phyloP scores from a whole-genome alignment of 2,329 filamentous ascomycete species.

The Neonectria coccinea region DNA sequence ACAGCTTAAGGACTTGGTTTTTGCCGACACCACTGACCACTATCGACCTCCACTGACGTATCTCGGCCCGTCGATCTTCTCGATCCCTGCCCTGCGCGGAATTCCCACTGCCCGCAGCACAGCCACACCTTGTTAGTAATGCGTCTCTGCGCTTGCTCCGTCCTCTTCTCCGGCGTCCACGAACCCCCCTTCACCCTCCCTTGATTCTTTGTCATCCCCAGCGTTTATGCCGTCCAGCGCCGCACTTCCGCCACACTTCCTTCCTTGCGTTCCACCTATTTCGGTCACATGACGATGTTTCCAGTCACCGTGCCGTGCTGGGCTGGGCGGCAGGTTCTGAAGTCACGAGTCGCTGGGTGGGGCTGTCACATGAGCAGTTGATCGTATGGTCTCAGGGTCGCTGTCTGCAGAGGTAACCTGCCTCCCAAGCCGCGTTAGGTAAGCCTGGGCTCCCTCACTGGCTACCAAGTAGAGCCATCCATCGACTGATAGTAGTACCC shows the following conservation, averaged over 20 bases:
- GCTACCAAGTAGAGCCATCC: not conserved
- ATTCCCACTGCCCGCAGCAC: conserved; percentile 38
- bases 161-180: not conserved
- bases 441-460: conserved; percentile 17
- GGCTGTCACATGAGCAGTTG: conserved; percentile 20
- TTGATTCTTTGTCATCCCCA: not conserved
- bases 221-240: conserved; percentile 10
- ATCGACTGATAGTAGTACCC: conserved; percentile 10
- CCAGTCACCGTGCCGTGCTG: conserved; percentile 7
- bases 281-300: conserved; percentile 43
- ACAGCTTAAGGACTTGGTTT: conserved; percentile 14
- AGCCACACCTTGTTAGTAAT: conserved; percentile 41
- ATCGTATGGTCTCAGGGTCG: conserved; percentile 19
- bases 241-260: conserved; percentile 26
- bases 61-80: conserved; percentile 40
- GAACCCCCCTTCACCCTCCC: too few species aligned
- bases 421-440: conserved; percentile 20
- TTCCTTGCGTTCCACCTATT: conserved; percentile 33
- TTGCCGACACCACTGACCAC: conserved; percentile 16
- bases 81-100: conserved; percentile 32
- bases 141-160: conserved; percentile 5
- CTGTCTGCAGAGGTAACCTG: conserved; percentile 24
- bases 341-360: conserved; percentile 23
- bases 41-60: conserved; percentile 39
- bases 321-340: not conserved